A percentile compares a stretch with the other conserved stretches of the same genome.
These are phyloP conservation scores for Musa schizocarpa DNA, from an alignment of 176 grass and related monocot species.

Conservation along the genomic window DNA sequence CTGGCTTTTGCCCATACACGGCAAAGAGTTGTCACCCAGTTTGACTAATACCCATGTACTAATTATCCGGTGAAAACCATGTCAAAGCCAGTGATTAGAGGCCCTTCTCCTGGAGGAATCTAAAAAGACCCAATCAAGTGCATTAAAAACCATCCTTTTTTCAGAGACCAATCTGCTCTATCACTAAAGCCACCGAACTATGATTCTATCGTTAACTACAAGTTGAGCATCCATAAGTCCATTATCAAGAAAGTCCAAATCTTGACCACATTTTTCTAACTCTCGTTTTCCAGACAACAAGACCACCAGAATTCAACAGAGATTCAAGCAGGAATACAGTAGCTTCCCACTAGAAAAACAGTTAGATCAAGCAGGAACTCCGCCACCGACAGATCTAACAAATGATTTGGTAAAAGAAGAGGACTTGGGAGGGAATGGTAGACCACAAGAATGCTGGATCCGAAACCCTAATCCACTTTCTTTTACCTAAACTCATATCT, in stretches of 20 bases:
- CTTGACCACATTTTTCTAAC: no score
- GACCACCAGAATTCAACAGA: background rate
- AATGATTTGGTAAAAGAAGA: background rate
- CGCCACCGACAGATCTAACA: background rate
- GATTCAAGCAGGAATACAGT: background rate
- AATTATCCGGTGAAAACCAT: background rate
- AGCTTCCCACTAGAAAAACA: background rate
- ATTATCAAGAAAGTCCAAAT: no score
- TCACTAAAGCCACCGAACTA: background rate
- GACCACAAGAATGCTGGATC: background rate
- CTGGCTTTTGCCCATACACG: no score
- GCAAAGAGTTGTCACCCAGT: no score
- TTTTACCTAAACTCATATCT: background rate
- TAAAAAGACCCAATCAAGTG: no score
- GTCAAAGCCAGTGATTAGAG: background rate
- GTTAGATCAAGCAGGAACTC: background rate
- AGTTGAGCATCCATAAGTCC: background rate
- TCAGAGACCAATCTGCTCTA: background rate
- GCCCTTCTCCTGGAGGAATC: background rate
- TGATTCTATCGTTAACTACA: background rate
- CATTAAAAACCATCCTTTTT: background rate
- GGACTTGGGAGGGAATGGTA: background rate
- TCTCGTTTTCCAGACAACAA: background rate
- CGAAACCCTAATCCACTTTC: background rate
- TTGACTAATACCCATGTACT: background rate